Evolutionary conservation across 345 rosid genomes (phyloP).

Genomic region (Alliaria petiolata): DNA sequence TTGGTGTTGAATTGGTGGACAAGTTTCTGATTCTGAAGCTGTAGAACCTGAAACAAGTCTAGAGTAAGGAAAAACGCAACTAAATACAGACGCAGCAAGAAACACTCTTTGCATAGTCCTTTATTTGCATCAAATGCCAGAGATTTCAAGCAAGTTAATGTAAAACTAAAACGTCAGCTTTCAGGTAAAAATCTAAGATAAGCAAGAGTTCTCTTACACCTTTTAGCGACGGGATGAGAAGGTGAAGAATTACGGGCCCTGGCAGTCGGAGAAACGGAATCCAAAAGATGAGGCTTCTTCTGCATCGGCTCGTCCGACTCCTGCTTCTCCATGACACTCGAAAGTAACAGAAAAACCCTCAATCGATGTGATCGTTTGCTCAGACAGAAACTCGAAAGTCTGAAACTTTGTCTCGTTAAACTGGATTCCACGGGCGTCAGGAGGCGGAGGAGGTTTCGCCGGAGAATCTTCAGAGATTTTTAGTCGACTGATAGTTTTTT

Average conservation of each 20-base stretch:
- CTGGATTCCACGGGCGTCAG: not conserved
- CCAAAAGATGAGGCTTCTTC: constrained; percentile 61
- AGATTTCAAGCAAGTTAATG: not conserved
- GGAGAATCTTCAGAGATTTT: constrained; percentile 13
- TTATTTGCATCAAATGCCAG: not conserved
- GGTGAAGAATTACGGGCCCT: constrained; percentile 52
- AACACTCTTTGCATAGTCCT: not conserved
- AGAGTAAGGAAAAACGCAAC: not conserved
- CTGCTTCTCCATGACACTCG: constrained; percentile 48
- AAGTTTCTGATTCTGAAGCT: constrained; percentile 75
- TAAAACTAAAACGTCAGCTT: not conserved
- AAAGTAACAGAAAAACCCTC: not conserved
- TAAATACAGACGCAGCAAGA: not conserved
- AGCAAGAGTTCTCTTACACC: constrained; percentile 28
- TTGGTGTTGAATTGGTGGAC: constrained; percentile 72
- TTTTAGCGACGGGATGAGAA: constrained; percentile 43
- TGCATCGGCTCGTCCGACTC: constrained; percentile 63
- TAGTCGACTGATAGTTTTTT: not conserved
- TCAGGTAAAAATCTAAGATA: not conserved
- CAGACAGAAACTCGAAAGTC: not conserved
- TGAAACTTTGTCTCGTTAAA: not conserved
- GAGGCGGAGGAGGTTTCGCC: constrained; percentile 17
- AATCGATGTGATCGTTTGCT: not conserved
- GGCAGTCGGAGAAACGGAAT: constrained; percentile 41
- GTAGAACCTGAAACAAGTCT: constrained; percentile 55